phyloP scores from a whole-genome alignment of 345 rosid species.

The Lepidium sativum region DNA sequence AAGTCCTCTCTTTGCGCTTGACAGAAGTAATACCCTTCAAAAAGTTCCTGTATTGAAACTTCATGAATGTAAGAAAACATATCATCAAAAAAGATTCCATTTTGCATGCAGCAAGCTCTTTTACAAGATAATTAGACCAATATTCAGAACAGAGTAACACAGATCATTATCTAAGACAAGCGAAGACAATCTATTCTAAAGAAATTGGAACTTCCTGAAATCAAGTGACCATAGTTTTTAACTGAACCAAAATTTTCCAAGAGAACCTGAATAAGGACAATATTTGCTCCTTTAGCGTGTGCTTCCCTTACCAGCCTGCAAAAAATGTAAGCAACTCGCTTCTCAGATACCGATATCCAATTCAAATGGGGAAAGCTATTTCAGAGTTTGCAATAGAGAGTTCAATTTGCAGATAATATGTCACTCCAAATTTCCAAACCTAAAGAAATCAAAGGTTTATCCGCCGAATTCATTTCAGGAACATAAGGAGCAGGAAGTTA shows the following conservation, averaged over 20 bases:
- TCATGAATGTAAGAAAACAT: neutral
- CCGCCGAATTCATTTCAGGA: neutral
- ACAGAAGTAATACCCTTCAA: slow-evolving; percentile 95
- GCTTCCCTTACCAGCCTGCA: slow-evolving; percentile 45
- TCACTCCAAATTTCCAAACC: neutral
- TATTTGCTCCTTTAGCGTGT: slow-evolving; percentile 56
- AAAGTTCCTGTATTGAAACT: slow-evolving; percentile 54
- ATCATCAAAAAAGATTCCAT: neutral
- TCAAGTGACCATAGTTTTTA: neutral
- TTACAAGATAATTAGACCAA: neutral
- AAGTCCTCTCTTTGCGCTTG: slow-evolving; percentile 93
- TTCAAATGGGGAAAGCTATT: neutral
- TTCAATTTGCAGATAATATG: neutral
- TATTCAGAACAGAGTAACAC: neutral
- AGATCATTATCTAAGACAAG: neutral
- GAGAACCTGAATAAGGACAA: slow-evolving; percentile 82
- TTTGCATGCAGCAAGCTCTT: neutral
- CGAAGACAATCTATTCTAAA: neutral
- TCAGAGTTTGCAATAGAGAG: neutral
- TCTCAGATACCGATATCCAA: neutral
- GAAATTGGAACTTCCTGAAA: neutral
- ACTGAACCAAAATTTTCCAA: neutral
- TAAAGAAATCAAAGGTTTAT: neutral
- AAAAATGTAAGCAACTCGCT: neutral
- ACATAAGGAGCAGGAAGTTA: neutral